phyloP scores from a whole-genome alignment of 352 stramenopile genomes.

The Globisporangium rhizosaccharum region DNA sequence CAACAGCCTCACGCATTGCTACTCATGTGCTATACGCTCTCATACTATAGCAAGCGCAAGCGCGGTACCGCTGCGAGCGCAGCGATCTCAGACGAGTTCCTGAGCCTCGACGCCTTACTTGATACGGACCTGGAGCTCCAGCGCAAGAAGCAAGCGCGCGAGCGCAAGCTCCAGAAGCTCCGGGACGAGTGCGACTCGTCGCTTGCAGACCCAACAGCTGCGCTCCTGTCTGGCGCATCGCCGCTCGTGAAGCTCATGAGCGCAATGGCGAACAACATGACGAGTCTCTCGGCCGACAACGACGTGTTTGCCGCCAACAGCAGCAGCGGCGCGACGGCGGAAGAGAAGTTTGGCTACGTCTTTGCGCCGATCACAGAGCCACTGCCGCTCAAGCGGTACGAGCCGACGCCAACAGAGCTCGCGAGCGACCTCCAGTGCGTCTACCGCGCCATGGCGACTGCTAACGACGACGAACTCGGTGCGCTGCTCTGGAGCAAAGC shows the following conservation, averaged over 20 bases:
- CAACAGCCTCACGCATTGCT: background rate
- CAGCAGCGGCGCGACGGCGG: constrained; percentile 19
- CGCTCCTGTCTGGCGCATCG: constrained; percentile 18
- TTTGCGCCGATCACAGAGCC: constrained; percentile 73
- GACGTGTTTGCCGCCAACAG: constrained; percentile 35
- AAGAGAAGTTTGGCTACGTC: constrained; percentile 82
- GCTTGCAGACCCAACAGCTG: constrained; percentile 9
- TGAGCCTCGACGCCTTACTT: constrained; percentile 72
- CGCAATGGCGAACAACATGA: constrained; percentile 68
- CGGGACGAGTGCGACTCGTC: constrained; percentile 38
- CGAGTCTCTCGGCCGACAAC: constrained; percentile 56
- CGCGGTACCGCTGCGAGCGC: constrained; percentile 17
- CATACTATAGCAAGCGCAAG: constrained; percentile 22
- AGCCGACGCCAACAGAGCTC: constrained; percentile 48
- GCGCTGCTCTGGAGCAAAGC: constrained; percentile 69
- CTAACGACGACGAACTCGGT: constrained; percentile 38
- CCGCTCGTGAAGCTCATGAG: constrained; percentile 57
- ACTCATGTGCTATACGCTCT: background rate
- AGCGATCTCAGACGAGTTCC: constrained; percentile 56
- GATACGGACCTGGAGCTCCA: constrained; percentile 51
- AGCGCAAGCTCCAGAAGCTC: constrained; percentile 50
- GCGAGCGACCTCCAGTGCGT: constrained; percentile 46
- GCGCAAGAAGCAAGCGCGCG: constrained; percentile 48
- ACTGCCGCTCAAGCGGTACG: constrained; percentile 48
- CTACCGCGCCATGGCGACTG: constrained; percentile 60